Evolutionary conservation across 305 asterid genomes (phyloP), one percentile per base, ranked within the genome.

Genomic region (Ruellia speciosa): DNA sequence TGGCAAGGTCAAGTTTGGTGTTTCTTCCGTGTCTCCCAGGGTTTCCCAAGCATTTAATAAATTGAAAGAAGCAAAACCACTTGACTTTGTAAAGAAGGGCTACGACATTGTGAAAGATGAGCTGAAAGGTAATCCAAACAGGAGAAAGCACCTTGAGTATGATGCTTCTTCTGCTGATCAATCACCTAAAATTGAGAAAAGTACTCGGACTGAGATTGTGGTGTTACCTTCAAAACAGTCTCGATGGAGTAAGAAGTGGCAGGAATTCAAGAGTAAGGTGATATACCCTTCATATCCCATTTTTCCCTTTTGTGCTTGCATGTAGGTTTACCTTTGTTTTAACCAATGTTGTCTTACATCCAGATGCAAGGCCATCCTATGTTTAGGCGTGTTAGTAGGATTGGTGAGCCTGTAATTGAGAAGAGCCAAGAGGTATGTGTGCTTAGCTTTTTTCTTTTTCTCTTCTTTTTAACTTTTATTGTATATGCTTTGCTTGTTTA

Each of bases 351-450:
- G 10, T 58, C 56, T 63, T 17, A n/a, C 69, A 67, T 70, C 45
- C 83, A 92, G 99, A 76, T 86, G 87, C 95, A 72, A 63, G 88
- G 95, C 46, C 67, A 80, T 74, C 80, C 90, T 43, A 52, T 76
- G 48, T 92, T 82, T 81, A 86, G 74, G 76, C 87, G 73, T 40
- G 81, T 75, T 59, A 78, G 82, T 72, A 88, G 94, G 58, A 54
- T 81, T 58, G 77, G 95, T 56, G 94, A 84, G 73, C 99, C 99
- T 58, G 96, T 84, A 46, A 76, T 82, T 62, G 81, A 72, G 54
- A 89, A 84, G 70, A 80, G 94, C 77, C 95, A 86, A 72, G 99
- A 92, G 95, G 97, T 92, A 79, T 58, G 70, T 62, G 37, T 19
- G 39, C 48, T 55, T 33, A 55, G 7, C 15, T 2, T 12, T 13